phyloP scores from a whole-genome alignment of 106 monocot species.

The Dioscorea alata region DNA sequence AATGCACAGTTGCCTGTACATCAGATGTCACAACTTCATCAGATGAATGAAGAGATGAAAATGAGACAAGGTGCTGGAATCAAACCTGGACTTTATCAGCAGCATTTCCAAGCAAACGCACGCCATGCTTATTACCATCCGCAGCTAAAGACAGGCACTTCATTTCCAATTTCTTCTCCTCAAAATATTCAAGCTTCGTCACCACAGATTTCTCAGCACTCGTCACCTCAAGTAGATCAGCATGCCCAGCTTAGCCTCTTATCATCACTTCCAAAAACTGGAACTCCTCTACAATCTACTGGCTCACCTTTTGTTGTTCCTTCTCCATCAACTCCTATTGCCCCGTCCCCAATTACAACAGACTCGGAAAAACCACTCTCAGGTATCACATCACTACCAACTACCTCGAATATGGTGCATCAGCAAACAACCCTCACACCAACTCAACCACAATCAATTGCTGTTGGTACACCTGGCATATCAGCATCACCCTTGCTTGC shows the following conservation, averaged over 20 bases:
- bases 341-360: constrained; percentile 65
- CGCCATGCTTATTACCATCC: constrained; percentile 60
- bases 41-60: constrained; percentile 77
- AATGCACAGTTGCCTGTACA: constrained; percentile 33
- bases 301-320: constrained; percentile 60
- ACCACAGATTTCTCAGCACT: constrained; percentile 91
- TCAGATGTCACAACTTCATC: constrained; percentile 57
- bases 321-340: constrained; percentile 54
- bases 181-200: constrained; percentile 81
- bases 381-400: constrained; percentile 32
- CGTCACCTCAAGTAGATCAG: constrained; percentile 89
- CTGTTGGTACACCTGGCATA: constrained; percentile 76
- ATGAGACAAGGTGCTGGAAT: constrained; percentile 42
- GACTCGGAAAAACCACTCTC: constrained; percentile 64
- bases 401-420: constrained; percentile 24
- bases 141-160: constrained; percentile 48
- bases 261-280: constrained; percentile 58
- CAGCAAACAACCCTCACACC: constrained; percentile 26
- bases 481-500: constrained; percentile 91
- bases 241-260: constrained; percentile 52
- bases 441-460: constrained; percentile 42
- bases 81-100: constrained; percentile 64
- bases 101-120: constrained; percentile 34
- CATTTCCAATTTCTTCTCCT: constrained; percentile 78
- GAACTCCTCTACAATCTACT: constrained; percentile 61